Percentiles rank a stretch among this genome's conserved stretches.
Evolutionary conservation across 2,329 filamentous ascomycete genomes (phyloP).

Genomic region (Triangularia setosa): DNA sequence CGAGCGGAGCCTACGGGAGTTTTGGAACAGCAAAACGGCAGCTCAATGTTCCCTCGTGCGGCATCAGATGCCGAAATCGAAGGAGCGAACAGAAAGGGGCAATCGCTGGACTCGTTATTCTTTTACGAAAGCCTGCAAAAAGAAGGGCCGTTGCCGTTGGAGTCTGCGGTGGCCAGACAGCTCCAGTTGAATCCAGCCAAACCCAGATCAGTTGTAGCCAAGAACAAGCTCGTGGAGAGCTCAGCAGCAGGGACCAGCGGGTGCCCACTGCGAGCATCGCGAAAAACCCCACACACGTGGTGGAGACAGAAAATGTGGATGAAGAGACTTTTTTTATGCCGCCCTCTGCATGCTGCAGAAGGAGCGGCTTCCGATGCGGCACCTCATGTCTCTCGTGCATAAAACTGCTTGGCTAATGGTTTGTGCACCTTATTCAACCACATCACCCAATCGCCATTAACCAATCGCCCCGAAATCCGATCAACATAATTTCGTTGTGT

Average conservation of each 20-base stretch:
- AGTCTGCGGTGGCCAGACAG: not conserved
- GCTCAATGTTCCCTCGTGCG: not conserved
- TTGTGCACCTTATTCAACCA: not conserved
- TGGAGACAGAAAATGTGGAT: not conserved
- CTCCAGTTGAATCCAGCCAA: not conserved
- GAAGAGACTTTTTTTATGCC: conserved; percentile 3
- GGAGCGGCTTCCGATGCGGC: conserved; percentile 5
- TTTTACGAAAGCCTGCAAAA: not conserved
- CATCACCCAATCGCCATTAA: conserved; percentile 1
- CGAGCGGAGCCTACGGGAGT: not conserved
- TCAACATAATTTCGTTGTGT: not conserved
- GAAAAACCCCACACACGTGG: not conserved
- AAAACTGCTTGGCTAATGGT: not conserved
- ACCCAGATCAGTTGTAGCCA: not conserved
- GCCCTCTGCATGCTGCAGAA: not conserved
- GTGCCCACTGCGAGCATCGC: not conserved
- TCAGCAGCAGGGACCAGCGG: not conserved
- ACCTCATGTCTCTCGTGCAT: not conserved
- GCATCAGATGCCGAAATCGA: not conserved
- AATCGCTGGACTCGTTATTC: not conserved
- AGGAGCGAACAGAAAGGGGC: not conserved
- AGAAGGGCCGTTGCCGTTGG: not conserved
- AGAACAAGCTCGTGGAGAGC: not conserved
- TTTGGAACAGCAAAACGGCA: not conserved
- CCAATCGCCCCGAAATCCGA: conserved; percentile 5